A percentile compares a stretch with the other conserved stretches of the same genome.
phyloP scores from a whole-genome alignment of 257 asterid species.

The Linderniella brevidens region DNA sequence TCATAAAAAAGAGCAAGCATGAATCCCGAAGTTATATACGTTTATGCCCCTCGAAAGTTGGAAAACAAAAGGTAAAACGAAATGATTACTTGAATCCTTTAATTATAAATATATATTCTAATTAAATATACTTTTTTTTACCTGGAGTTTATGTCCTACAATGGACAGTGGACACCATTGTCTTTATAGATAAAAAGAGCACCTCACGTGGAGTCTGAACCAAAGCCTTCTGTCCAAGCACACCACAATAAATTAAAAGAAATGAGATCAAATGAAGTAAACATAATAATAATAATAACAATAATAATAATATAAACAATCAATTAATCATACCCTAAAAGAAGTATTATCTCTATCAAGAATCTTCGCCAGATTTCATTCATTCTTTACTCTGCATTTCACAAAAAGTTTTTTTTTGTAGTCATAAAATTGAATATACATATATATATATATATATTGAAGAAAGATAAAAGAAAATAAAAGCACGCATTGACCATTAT shows the following conservation, averaged over 20 bases:
- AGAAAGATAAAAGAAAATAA: conserved; percentile 19
- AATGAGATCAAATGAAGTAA: neutral
- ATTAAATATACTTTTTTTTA: conserved; percentile 18
- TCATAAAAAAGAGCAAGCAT: no score
- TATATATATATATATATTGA: conserved; percentile 11
- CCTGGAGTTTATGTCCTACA: conserved; percentile 52
- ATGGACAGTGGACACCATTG: conserved; percentile 55
- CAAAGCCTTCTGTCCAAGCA: conserved; percentile 53
- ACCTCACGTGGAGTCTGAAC: conserved; percentile 99
- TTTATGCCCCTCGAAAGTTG: no score
- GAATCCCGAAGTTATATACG: no score
- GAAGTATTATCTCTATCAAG: conserved; percentile 1
- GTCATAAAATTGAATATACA: conserved; percentile 9
- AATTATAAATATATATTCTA: neutral
- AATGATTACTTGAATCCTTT: neutral
- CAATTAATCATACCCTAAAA: no score
- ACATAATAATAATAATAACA: neutral
- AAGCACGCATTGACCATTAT: conserved; percentile 17
- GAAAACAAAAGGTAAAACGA: neutral
- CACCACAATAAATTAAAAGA: conserved; percentile 30
- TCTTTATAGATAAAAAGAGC: conserved; percentile 92
- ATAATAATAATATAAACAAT: conserved; percentile 6
- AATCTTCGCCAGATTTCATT: neutral
- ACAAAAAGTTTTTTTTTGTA: conserved; percentile 29
- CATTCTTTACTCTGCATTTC: conserved; percentile 11